Evolutionary conservation across 106 monocot species (phyloP).

Genomic region (Phalaenopsis aphrodite): DNA sequence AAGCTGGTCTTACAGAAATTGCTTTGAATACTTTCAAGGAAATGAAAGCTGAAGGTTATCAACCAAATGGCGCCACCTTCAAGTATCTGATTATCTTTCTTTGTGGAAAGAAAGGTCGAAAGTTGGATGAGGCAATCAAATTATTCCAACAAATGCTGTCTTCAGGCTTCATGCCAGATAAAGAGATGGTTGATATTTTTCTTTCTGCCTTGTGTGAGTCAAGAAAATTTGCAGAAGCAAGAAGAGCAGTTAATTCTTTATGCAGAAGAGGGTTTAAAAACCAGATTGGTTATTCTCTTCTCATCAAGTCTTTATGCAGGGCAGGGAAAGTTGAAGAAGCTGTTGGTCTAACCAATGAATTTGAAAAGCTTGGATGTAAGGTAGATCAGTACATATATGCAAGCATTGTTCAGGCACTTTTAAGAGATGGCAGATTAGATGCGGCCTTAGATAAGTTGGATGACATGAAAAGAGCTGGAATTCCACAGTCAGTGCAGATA

Average conservation of each 20-base stretch:
- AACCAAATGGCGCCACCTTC: conserved; percentile 54
- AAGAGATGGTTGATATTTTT: conserved; percentile 38
- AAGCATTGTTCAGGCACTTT: conserved; percentile 64
- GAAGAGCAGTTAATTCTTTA: conserved; percentile 33
- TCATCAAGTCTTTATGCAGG: conserved; percentile 61
- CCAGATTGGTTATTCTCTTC: conserved; percentile 44
- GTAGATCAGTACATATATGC: conserved; percentile 57
- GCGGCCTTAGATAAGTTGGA: conserved; percentile 61
- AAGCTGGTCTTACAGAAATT: conserved; percentile 72
- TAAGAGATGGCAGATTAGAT: conserved; percentile 40
- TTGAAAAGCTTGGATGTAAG: conserved; percentile 35
- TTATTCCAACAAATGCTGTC: conserved; percentile 63
- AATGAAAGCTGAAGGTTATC: conserved; percentile 54
- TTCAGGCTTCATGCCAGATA: conserved; percentile 54
- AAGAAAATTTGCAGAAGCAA: conserved; percentile 34
- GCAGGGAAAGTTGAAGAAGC: conserved; percentile 52
- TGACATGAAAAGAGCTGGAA: conserved; percentile 56
- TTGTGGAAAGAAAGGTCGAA: conserved; percentile 62
- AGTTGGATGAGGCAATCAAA: conserved; percentile 52
- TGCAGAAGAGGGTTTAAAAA: conserved; percentile 46
- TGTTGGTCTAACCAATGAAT: conserved; percentile 21
- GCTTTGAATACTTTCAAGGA: conserved; percentile 65
- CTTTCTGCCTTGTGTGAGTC: conserved; percentile 71
- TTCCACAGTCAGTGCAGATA: conserved; percentile 45
- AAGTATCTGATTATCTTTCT: conserved; percentile 72